These are phyloP conservation scores for Dionaea muscipula DNA, from an alignment of 179 eudicot genomes.

Conservation along the genomic window DNA sequence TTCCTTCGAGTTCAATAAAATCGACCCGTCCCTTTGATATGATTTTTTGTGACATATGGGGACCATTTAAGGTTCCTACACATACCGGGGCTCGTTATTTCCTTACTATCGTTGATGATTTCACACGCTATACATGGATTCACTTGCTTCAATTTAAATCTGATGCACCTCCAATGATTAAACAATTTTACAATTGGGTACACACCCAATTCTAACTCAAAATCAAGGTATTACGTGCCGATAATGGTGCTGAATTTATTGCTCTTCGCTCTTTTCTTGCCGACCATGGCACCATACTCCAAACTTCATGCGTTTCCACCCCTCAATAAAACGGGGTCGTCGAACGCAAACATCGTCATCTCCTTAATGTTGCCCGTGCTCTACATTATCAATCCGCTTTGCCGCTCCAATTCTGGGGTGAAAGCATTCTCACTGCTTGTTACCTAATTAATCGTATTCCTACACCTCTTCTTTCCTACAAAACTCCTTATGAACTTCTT, in stretches of 20 bases:
- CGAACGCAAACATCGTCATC: neutral
- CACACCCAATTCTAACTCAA: neutral
- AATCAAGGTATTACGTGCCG: neutral
- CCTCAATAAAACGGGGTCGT: neutral
- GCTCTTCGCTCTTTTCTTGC: neutral
- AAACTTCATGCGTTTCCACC: neutral
- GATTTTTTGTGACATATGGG: slow-evolving; percentile 4
- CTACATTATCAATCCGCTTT: neutral
- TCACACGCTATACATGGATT: neutral
- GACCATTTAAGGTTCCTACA: neutral
- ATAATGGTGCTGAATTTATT: slow-evolving; percentile 2
- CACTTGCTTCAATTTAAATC: neutral
- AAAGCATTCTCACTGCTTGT: neutral
- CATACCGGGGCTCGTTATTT: neutral
- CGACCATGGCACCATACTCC: neutral
- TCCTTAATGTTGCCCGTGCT: neutral
- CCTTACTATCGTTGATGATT: slow-evolving; percentile 3
- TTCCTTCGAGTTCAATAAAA: neutral
- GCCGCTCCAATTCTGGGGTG: neutral
- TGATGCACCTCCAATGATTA: neutral
- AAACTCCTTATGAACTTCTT: neutral
- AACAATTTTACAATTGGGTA: neutral
- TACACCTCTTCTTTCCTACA: neutral
- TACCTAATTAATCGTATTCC: neutral
- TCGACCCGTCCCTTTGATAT: too few relatives aligned